Base-by-base conservation (phyloP, 805 yeast species). In the Candida silvatica region DNA sequence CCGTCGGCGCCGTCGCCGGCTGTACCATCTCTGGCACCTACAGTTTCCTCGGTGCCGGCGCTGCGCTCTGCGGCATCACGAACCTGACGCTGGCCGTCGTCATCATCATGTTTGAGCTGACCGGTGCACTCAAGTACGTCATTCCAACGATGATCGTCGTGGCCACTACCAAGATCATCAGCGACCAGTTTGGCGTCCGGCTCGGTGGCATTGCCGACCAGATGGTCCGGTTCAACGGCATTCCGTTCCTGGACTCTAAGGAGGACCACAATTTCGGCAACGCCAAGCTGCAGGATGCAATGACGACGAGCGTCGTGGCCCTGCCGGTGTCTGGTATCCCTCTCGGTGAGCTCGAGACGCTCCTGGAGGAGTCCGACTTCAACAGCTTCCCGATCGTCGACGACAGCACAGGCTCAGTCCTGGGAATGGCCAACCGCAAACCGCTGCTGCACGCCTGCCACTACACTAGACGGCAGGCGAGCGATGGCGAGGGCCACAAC, bases 121-220 rank as follows among this genome's bases (percentile, higher is more conserved):
- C 99, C 0, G 99, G 98, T 22, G 98, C 98, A 1, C 64, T 88
- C 37, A 74, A 81, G 32, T 92, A 85, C 52, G 83, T 92, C 40
- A 70, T 94, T 9, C 99, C 99, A 2, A 84, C 95, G 0, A 92
- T 92, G 98, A 81, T 92, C 35, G 94, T 86, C 0, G 95, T 92
- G 2, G 90, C 95, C 1, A 73, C 80, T 7, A 88, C 97, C 2
- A 84, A 84, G 48, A 60, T 77, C 25, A 76, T 92, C n/a, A 74
- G 76, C 45, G 92, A 83, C 39, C 66, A 61, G 37, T 78, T 80
- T 65, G 94, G 95, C 2, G 64, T 70, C 17, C 75, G 76, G 0
- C 42, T 43, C 33, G 84, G 81, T 9, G 98, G 97, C 1, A 90
- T 92, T 40, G 96, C 98, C 0, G 98, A 92, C 52, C 94, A 86